Evolutionary conservation across 2,329 filamentous ascomycete species (phyloP).

Genomic region (Drechslera avenae): DNA sequence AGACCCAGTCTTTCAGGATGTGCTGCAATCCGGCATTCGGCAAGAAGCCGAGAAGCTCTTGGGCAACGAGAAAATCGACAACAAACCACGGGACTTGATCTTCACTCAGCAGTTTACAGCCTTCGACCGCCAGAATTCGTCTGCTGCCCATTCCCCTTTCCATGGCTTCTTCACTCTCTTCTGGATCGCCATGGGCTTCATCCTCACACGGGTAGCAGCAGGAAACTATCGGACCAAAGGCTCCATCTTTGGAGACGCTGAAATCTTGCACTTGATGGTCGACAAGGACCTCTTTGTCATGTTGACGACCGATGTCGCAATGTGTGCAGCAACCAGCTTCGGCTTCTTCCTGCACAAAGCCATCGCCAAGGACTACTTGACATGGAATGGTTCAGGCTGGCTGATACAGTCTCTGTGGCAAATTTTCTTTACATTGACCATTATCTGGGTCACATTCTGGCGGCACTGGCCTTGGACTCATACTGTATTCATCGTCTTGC

Average conservation of each 20-base stretch:
- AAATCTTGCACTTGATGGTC: slow-evolving; percentile 74
- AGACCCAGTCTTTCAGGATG: slow-evolving; percentile 56
- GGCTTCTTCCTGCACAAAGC: slow-evolving; percentile 69
- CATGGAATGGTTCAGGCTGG: slow-evolving; percentile 73
- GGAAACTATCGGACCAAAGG: slow-evolving; percentile 73
- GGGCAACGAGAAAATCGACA: slow-evolving; percentile 42
- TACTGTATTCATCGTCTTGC: slow-evolving; percentile 76
- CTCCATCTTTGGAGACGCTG: slow-evolving; percentile 70
- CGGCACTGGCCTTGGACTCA: slow-evolving; percentile 84
- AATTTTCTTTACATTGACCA: slow-evolving; percentile 63
- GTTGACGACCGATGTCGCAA: slow-evolving; percentile 68
- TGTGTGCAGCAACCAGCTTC: slow-evolving; percentile 69
- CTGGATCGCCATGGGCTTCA: slow-evolving; percentile 71
- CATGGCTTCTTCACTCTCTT: slow-evolving; percentile 81
- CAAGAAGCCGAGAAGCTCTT: slow-evolving; percentile 44
- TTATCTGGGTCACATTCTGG: slow-evolving; percentile 69
- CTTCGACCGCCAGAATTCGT: slow-evolving; percentile 74
- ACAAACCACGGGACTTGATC: slow-evolving; percentile 61
- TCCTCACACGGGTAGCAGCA: slow-evolving; percentile 69
- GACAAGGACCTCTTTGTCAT: slow-evolving; percentile 58
- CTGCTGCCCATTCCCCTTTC: slow-evolving; percentile 70
- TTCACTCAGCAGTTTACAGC: slow-evolving; percentile 76
- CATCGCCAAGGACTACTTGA: slow-evolving; percentile 63
- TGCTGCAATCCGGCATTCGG: slow-evolving; percentile 52
- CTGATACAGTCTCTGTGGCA: slow-evolving; percentile 79